phyloP scores from a whole-genome alignment of 2,329 filamentous ascomycete species.

The Akanthomyces lecanii region DNA sequence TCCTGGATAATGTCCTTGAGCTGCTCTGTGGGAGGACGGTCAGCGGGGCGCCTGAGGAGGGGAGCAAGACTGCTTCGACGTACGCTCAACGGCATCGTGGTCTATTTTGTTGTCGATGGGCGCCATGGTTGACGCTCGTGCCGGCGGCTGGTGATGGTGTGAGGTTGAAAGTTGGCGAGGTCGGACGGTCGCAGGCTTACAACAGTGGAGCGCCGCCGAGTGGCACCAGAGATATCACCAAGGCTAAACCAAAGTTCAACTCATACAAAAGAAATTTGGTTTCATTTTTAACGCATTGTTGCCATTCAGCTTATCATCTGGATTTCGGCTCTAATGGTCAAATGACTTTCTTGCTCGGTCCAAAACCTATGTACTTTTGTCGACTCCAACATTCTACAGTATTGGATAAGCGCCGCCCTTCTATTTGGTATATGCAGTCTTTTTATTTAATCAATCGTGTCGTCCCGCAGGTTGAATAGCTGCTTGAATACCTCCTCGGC shows the following conservation, averaged over 20 bases:
- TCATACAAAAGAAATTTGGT: not conserved
- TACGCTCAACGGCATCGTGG: slow-evolving; percentile 39
- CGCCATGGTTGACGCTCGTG: slow-evolving; percentile 31
- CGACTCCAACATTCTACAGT: not conserved
- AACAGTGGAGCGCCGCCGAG: not conserved
- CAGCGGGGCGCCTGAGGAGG: slow-evolving; percentile 1
- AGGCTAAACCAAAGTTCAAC: not conserved
- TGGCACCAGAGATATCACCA: not conserved
- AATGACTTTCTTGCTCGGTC: not conserved
- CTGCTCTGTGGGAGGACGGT: slow-evolving; percentile 39
- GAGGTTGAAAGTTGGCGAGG: not conserved
- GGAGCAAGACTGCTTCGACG: slow-evolving; percentile 1
- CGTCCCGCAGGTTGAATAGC: slow-evolving; percentile 73
- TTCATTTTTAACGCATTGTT: not conserved
- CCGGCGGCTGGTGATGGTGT: not conserved
- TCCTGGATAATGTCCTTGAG: slow-evolving; percentile 61
- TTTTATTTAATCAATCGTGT: slow-evolving; percentile 48
- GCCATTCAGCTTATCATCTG: not conserved
- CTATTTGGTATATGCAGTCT: not conserved
- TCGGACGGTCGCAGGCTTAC: not conserved
- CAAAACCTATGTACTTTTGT: not conserved
- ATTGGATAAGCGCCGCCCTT: not conserved
- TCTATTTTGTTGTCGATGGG: slow-evolving; percentile 35
- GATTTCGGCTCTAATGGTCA: not conserved
- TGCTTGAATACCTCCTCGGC: slow-evolving; percentile 72